Conservation (phyloP, 805 yeast species). For the Lachancea sp. region DNA sequence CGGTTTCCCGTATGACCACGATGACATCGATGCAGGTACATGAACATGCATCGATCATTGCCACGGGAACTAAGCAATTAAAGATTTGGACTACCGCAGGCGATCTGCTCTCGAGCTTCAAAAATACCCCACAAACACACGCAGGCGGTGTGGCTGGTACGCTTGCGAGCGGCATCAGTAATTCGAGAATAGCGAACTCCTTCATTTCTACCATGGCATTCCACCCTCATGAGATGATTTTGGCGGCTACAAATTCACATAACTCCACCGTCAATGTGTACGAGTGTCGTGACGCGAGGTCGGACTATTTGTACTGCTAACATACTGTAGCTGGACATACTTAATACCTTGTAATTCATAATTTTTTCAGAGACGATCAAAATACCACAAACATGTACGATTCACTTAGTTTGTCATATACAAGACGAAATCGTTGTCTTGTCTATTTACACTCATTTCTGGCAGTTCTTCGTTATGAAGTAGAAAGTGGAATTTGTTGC, state of each 20-base stretch:
- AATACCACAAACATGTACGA: too few relatives aligned
- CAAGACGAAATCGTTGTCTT: too few relatives aligned
- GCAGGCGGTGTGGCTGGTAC: slow-evolving; percentile 30
- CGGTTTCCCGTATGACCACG: slow-evolving; percentile 22
- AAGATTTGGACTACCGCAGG: slow-evolving; percentile 86
- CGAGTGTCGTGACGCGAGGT: slow-evolving; percentile 38
- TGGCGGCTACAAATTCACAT: slow-evolving; percentile 79
- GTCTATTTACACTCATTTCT: too few relatives aligned
- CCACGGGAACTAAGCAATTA: slow-evolving; percentile 75
- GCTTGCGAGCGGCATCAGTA: slow-evolving; percentile 28
- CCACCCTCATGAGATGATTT: slow-evolving; percentile 92
- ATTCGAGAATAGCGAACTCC: slow-evolving; percentile 29
- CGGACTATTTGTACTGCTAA: slow-evolving; percentile 12
- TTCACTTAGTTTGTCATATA: too few relatives aligned
- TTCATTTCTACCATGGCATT: slow-evolving; percentile 64
- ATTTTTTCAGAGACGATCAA: too few relatives aligned
- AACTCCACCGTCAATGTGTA: slow-evolving; percentile 65
- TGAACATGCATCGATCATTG: slow-evolving; percentile 94
- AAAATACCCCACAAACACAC: slow-evolving; percentile 28
- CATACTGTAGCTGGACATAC: too few relatives aligned
- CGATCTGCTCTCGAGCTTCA: slow-evolving; percentile 56
- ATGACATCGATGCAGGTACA: slow-evolving; percentile 74
- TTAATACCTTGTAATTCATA: too few relatives aligned
- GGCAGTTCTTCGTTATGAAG: too few relatives aligned
- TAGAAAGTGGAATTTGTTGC: too few relatives aligned